Conservation (phyloP, 2,329 filamentous ascomycete genomes). For the Beauveria scarabaeidicola region DNA sequence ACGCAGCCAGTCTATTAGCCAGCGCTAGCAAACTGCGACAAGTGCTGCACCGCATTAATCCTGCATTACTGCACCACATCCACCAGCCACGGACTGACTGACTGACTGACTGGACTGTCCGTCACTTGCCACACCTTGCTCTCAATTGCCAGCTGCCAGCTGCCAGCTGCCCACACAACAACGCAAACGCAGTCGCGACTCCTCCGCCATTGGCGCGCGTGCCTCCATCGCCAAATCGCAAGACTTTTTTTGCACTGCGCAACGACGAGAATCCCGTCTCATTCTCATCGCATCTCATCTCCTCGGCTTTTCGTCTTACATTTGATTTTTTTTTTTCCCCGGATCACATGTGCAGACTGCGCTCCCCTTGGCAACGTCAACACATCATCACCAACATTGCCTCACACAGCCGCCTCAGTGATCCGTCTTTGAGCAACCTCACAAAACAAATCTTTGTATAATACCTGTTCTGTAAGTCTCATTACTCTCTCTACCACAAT, state of each 20-base stretch:
- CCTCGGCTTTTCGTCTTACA: neutral
- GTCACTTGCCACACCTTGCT: neutral
- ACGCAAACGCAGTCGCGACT: slow-evolving; percentile 2
- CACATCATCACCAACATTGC: neutral
- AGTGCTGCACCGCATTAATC: neutral
- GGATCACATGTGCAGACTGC: neutral
- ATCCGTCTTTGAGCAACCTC: neutral
- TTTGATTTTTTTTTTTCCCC: neutral
- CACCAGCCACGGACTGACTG: neutral
- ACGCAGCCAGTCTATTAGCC: neutral
- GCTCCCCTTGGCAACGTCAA: neutral
- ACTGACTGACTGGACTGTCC: too few relatives aligned
- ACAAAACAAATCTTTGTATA: neutral
- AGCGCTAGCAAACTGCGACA: neutral
- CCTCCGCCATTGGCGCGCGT: slow-evolving; percentile 8
- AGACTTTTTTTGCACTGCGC: neutral
- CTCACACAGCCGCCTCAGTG: neutral
- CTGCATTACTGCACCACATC: neutral
- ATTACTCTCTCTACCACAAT: neutral
- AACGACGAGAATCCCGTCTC: neutral
- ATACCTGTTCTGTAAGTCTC: neutral
- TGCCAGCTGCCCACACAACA: neutral
- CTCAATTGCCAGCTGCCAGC: neutral
- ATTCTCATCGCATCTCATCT: neutral
- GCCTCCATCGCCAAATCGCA: neutral